These are phyloP conservation scores for Eucalyptus camaldulensis DNA, from an alignment of 345 rosid species.

Conservation along the genomic window DNA sequence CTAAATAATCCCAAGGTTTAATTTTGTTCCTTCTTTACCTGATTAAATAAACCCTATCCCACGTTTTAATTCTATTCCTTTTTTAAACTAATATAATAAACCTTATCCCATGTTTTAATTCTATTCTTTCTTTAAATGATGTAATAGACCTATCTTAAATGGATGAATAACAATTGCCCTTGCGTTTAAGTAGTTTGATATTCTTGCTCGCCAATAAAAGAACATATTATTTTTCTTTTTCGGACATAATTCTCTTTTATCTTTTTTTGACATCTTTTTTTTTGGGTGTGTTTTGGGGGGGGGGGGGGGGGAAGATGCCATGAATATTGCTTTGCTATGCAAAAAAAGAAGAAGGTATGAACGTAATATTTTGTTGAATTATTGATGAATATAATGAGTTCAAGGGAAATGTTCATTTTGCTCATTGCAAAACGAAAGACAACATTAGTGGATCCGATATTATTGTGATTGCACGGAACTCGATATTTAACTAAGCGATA, in stretches of 20 bases:
- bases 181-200: neutral
- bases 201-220: neutral
- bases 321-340: rapidly evolving
- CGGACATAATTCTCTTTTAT: no score
- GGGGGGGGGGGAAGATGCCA: no score
- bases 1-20: neutral
- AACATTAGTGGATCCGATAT: neutral
- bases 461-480: neutral
- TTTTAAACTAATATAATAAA: neutral
- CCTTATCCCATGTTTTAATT: neutral
- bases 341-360: no score
- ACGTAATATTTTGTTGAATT: no score
- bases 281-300: no score
- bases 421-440: neutral
- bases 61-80: neutral
- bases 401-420: neutral
- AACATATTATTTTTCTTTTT: no score
- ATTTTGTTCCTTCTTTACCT: neutral
- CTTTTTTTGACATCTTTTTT: no score
- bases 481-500: neutral
- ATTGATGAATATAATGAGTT: neutral
- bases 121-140: neutral
- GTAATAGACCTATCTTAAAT: neutral
- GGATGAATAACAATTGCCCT: neutral
- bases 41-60: neutral